These are phyloP conservation scores for Monosporozyma solicola DNA, from an alignment of 805 yeast species.

Conservation along the genomic window DNA sequence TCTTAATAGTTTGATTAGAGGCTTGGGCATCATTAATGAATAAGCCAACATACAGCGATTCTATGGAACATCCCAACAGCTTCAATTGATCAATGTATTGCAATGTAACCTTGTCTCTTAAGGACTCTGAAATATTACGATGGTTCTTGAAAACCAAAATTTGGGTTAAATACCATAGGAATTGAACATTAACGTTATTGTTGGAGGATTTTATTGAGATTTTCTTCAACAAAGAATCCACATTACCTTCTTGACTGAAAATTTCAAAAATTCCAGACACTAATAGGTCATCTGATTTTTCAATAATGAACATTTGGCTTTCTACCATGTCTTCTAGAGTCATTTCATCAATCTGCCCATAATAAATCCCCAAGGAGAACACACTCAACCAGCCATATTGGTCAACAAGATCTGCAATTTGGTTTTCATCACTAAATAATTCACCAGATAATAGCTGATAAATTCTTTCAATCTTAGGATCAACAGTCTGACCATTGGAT, in stretches of 20 bases:
- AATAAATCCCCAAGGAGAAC: conserved; percentile 52
- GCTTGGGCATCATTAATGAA: conserved; percentile 43
- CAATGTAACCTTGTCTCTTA: conserved; percentile 34
- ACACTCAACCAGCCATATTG: conserved; percentile 60
- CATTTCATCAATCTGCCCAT: conserved; percentile 41
- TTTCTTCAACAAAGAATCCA: conserved; percentile 8
- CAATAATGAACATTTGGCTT: conserved; percentile 8
- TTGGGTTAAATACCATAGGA: conserved; percentile 46
- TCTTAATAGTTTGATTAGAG: conserved; percentile 35
- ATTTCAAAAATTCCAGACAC: conserved; percentile 11
- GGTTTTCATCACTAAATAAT: conserved; percentile 22
- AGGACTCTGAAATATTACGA: conserved; percentile 16
- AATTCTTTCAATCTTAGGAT: conserved; percentile 50
- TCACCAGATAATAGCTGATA: conserved; percentile 58
- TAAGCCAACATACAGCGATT: conserved; percentile 54
- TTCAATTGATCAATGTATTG: conserved; percentile 46
- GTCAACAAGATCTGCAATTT: conserved; percentile 29
- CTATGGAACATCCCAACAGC: conserved; percentile 40
- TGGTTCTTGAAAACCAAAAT: conserved; percentile 33
- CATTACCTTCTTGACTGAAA: conserved; percentile 9
- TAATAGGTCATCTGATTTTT: conserved; percentile 5
- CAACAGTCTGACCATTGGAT: conserved; percentile 30
- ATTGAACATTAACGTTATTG: conserved; percentile 24
- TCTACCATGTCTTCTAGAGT: conserved; percentile 27
- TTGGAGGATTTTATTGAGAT: conserved; percentile 1